A percentile compares a stretch with the other conserved stretches of the same genome.
These are phyloP conservation scores for Suhomyces ambrosiae DNA, from an alignment of 1,139 yeast species.

Conservation along the genomic window DNA sequence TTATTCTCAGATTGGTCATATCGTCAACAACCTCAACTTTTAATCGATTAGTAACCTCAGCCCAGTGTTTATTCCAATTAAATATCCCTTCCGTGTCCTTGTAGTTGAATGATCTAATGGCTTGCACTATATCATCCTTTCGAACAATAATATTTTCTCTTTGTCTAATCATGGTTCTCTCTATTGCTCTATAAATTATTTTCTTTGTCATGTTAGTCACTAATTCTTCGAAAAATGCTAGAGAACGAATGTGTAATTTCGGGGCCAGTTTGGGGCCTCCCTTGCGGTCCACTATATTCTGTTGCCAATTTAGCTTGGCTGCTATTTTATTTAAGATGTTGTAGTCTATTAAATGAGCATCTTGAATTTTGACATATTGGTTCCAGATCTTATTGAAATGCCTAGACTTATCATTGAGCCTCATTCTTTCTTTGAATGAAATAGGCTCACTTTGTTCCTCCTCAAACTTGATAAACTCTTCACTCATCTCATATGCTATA, in stretches of 20 bases:
- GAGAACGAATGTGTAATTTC: constrained; percentile 8
- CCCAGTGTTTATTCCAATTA: constrained; percentile 17
- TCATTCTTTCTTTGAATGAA: constrained; percentile 20
- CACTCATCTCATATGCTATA: constrained; percentile 55
- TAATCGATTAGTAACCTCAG: constrained; percentile 9
- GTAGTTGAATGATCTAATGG: constrained; percentile 6
- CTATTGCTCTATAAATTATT: constrained; percentile 11
- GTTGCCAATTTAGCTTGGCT: constrained; percentile 6
- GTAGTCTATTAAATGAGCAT: constrained; percentile 9
- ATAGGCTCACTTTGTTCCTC: constrained; percentile 41
- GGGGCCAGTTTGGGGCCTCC: constrained; percentile 9
- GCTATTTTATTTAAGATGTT: constrained; percentile 9
- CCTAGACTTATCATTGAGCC: constrained; percentile 17
- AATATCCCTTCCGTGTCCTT: constrained; percentile 9
- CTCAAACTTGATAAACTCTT: constrained; percentile 49
- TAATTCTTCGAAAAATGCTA: constrained; percentile 16
- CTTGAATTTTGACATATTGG: constrained; percentile 6
- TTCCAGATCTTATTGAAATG: constrained; percentile 10
- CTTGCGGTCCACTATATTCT: constrained; percentile 5
- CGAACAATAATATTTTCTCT: neutral
- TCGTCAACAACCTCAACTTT: constrained; percentile 15
- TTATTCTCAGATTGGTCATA: constrained; percentile 13
- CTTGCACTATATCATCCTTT: constrained; percentile 9
- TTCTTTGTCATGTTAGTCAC: constrained; percentile 9
- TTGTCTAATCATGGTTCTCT: constrained; percentile 4